A percentile compares a stretch with the other conserved stretches of the same genome.
Conservation (phyloP, 805 yeast genomes). For the Debaryomyces prosopidis region DNA sequence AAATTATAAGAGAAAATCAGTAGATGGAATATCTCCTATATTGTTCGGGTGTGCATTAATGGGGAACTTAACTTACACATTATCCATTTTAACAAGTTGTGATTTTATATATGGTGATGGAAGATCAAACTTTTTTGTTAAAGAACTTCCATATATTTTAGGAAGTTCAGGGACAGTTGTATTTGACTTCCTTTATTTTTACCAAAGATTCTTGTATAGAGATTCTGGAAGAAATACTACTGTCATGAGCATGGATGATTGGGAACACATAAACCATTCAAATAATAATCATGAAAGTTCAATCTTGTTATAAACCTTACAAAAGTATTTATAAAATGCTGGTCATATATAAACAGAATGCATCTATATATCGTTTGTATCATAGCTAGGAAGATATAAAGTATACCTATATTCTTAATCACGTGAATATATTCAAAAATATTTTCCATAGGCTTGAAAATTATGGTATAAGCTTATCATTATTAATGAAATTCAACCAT, state of each 20-base stretch:
- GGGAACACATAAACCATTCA: slow-evolving; percentile 8
- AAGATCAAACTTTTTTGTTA: slow-evolving; percentile 50
- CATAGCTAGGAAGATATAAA: background rate
- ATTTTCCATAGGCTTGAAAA: background rate
- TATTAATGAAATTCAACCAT: too few relatives aligned
- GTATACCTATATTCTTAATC: background rate
- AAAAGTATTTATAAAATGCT: too few relatives aligned
- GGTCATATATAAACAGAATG: background rate
- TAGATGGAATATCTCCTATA: slow-evolving; percentile 81
- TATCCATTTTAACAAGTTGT: slow-evolving; percentile 71
- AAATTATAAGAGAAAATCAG: slow-evolving; percentile 76
- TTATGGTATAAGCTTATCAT: too few relatives aligned
- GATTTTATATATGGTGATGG: slow-evolving; percentile 39
- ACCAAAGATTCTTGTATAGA: slow-evolving; percentile 49
- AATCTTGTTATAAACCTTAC: background rate
- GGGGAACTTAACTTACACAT: slow-evolving; percentile 76
- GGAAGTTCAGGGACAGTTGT: slow-evolving; percentile 86
- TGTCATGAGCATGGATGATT: slow-evolving; percentile 20
- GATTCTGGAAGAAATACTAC: slow-evolving; percentile 18
- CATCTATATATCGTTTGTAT: background rate
- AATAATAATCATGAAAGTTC: background rate
- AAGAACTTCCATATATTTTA: slow-evolving; percentile 77
- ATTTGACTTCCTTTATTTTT: slow-evolving; percentile 72
- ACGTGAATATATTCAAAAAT: background rate
- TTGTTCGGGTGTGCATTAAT: slow-evolving; percentile 75